Evolutionary conservation across 2,329 filamentous ascomycete species (phyloP), one percentile per base, ranked within the genome.

Genomic region (Verticillium dahliae): DNA sequence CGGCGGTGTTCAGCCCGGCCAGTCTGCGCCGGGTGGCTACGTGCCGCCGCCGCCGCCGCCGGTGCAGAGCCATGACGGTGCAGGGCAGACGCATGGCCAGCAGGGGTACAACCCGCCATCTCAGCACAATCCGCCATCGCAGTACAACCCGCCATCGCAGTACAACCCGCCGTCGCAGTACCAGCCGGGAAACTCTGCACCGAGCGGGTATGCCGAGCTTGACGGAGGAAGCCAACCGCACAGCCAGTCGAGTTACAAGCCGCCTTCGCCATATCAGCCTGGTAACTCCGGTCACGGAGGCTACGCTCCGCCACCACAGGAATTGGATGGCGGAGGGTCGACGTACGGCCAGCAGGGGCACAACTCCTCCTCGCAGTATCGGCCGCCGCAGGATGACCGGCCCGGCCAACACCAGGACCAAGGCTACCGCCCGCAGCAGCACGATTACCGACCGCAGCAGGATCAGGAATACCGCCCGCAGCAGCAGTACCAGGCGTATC

Each of bases 1-100:
- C 9, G 74, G 73, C 37, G 71, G 70, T 1, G 67, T 69, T 55
- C 70, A 73, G 55, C 57, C 67, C 31, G 65, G 68, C 2, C 65
- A 65, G 45, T 34, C 67, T 60, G 60, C 65, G 1, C 68, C 71
- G 54, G 66, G 66, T 38, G 65, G 66, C 13, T 65, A 68, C 56
- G 50, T 58, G 33, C 65, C 35, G 35, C 35, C 35, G 35, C 35
- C 35, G 35, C 35, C 35, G 3, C 61, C 64, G n/a, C 63, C 65
- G 2, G 37, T 52, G 9, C 63, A 65, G 10, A 61, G 62, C 22
- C 60, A 66, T 27, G 45, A 61, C 37, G 61, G 64, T 10, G 69
- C 66, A n/a, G 41, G 41, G 14, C 70, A 37, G 35, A 37, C 35
- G 35, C 35, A 37, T 37, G 35, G 35, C 35, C 35, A 71, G 15